Evolutionary conservation across 2,329 filamentous ascomycete genomes (phyloP), one percentile per base, ranked within the genome.

Genomic region (Venturia oleaginea): DNA sequence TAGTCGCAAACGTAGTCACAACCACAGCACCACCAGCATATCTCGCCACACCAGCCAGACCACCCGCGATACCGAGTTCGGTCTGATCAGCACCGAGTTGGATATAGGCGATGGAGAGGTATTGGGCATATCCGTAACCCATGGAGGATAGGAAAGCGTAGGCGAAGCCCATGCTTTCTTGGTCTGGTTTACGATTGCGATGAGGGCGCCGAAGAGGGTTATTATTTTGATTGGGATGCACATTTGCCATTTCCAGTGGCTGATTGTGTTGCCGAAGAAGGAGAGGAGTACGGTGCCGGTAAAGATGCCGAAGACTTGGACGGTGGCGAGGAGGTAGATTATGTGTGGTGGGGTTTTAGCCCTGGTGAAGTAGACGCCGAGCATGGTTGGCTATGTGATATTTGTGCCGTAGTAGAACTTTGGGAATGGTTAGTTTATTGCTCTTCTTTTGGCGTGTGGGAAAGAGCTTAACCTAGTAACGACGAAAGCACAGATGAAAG

Each of bases 1-100:
- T 76, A 4, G 77, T 77, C 15, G 72, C 72, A 67, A 79, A 80
- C 32, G 78, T 72, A 0, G 75, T 72, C 32, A 72, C 74, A 63
- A 76, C 77, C 61, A 80, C 73, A 11, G 76, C 72, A 30, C 77
- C 78, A 55, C 76, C 77, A 4, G 77, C 76, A 66, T 77, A 81
- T 4, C 78, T 73, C 32, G 76, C 74, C 4, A 78, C 75, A 27
- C 78, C 78, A 5, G 74, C 73, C 13, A 79, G 72, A 59, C 77
- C 79, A 42, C 78, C 78, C 48, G 72, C 73, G 17, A 79, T 75
- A 17, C 80, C 80, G 0, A 82, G 73, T 60, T 81, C 78, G 22
- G 77, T 74, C 66, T 82, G 80, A 32, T 78, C 75, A 2, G 79
- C 78, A n/a, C 79, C 79, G 65, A 81, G 76, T 68, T 81, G 80